Base-by-base conservation (phyloP, 805 yeast genomes). In the Kazachstania taianensis region DNA sequence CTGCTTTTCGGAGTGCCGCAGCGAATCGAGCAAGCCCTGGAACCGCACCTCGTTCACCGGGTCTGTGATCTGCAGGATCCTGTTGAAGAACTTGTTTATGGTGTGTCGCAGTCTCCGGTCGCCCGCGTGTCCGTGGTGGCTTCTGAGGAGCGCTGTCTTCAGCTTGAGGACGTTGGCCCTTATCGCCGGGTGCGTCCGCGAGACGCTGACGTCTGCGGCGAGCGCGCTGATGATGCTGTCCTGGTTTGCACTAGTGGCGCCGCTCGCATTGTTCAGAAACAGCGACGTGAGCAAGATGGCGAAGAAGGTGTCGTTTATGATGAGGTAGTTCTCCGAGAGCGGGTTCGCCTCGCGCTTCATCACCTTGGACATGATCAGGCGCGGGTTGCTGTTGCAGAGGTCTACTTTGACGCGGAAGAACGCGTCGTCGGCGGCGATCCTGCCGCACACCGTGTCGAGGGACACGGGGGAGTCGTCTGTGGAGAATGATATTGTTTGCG, bases 341-440 rank as follows among this genome's bases (percentile, higher is more conserved):
- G 60, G 57, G 32, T 50, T 53, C 2, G 55, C 52, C 31, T 57
- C 60, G 22, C 53, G 43, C 40, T 53, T 53, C 46, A 50, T 49
- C 3, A 48, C 42, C 20, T 45, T 41, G 23, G 51, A 53, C 36
- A 53, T 49, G 8, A 53, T 44, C 33, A 57, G 38, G 22, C 49
- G 46, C 15, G 61, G 57, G 25, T 45, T 45, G 5, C 36, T 30
- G 24, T 43, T 41, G 32, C 49, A 50, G 7, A 57, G 37, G 33
- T 57, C 49, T 2, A 43, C 36, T 13, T 31, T 27, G 9, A 39
- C n/a, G 15, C 39, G 29, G 30, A 35, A 38, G 20, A 42, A 42
- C n/a, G 30, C 23, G 13, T 31, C 30, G 10, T 25, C 24, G 12
- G 25, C 25, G n/a, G n/a, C n/a, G n/a, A n/a, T n/a, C n/a, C n/a